Evolutionary conservation across 1,139 yeast genomes (phyloP), one percentile per base, ranked within the genome.

Genomic region (Yamadazyma oceani): DNA sequence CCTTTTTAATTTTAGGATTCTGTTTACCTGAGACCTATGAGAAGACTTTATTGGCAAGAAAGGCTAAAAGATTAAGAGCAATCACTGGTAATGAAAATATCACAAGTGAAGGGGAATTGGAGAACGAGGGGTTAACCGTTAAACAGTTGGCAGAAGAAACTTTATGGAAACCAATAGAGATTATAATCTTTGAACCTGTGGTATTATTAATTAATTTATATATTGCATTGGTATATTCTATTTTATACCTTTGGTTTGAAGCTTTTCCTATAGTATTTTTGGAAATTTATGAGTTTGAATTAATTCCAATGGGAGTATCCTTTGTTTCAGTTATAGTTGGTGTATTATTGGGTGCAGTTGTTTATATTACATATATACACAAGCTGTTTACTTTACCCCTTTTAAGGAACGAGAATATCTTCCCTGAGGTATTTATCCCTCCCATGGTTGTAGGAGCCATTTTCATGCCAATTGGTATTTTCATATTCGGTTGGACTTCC

Each of bases 351-450:
- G 65, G 58, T 13, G 55, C 57, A 12, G 26, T 40, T 2, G 34
- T 56, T 22, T 62, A 60, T 39, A 43, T 59, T 27, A 54, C 55
- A 0, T 30, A 46, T 22, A 48, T 55, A 16, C 38, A 44, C 23
- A 35, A 41, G 21, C 34, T 15, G 2, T 60, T 55, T 36, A 58
- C 64, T 17, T 46, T 63, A 35, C 66, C 61, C n/a, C 37, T 47
- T 6, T 48, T 56, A 5, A 55, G 22, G 64, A 62, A 26, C 74
- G 77, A 17, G 52, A 54, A 22, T 64, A 77, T 0, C 0, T 53
- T 61, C n/a, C 88, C 90, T 0, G 90, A 84, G 50, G 74, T 72
- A 40, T 70, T 86, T 39, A 59, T 83, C 29, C 78, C 76, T 11
- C 63, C 78, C 10, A 67, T 82, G 53, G 57, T 62, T 27, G 34